These are phyloP conservation scores for Sistotremastrum suecicum DNA, from an alignment of 768 basidiomycete genomes.

Conservation along the genomic window DNA sequence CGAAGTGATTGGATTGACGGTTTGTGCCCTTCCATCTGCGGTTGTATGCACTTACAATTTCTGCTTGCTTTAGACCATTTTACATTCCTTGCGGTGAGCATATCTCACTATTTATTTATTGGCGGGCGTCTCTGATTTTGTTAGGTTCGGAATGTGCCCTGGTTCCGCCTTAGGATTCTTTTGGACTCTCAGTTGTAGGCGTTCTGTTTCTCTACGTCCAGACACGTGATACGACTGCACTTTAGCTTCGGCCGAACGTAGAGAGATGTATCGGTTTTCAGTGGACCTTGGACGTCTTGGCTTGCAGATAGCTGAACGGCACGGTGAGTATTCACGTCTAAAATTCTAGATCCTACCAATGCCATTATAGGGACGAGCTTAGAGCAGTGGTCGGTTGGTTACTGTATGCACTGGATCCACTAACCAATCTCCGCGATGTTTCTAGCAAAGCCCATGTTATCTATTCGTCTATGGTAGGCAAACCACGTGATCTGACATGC, in stretches of 20 bases:
- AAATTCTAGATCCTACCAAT: too few species aligned
- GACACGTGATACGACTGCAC: constrained; percentile 1
- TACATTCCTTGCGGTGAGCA: constrained; percentile 43
- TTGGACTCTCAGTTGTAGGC: constrained; percentile 48
- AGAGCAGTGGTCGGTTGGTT: too few species aligned
- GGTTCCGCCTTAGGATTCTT: constrained; percentile 61
- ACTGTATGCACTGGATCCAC: too few species aligned
- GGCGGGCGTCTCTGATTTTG: background rate
- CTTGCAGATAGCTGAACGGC: constrained; percentile 47
- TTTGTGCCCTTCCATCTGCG: constrained; percentile 16
- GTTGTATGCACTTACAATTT: background rate
- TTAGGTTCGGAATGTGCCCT: constrained; percentile 52
- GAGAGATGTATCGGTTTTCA: constrained; percentile 54
- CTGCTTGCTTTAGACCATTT: constrained; percentile 34
- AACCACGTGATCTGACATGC: background rate
- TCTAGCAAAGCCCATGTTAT: too few species aligned
- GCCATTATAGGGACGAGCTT: too few species aligned
- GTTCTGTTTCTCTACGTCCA: constrained; percentile 1
- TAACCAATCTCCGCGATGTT: too few species aligned
- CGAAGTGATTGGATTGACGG: constrained; percentile 54
- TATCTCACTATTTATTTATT: background rate
- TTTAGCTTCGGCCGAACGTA: constrained; percentile 42
- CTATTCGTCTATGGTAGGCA: too few species aligned
- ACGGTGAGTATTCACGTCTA: constrained; percentile 21
- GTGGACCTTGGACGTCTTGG: constrained; percentile 53